These are phyloP conservation scores for Clitopilus passeckerianus DNA, from an alignment of 768 basidiomycete species.

Conservation along the genomic window DNA sequence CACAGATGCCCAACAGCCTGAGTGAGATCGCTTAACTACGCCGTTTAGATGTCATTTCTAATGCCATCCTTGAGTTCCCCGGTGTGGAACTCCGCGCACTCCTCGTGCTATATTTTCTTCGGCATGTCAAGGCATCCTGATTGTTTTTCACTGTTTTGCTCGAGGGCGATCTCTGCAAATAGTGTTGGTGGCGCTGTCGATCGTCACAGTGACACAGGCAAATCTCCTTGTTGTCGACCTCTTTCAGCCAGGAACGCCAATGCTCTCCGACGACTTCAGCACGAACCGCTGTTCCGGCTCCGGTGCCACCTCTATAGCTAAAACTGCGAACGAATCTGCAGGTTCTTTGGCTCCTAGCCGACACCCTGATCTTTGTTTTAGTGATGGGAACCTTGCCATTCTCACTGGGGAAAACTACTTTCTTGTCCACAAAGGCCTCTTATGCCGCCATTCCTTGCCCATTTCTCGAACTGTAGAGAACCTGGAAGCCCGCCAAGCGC, in stretches of 20 bases:
- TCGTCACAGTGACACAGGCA: background rate
- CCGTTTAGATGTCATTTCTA: no score
- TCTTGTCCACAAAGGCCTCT: constrained; percentile 61
- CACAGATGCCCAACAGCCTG: no score
- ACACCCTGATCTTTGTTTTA: constrained; percentile 55
- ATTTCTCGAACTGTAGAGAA: constrained; percentile 35
- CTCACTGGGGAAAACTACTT: constrained; percentile 57
- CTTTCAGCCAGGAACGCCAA: constrained; percentile 1
- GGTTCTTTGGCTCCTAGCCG: constrained; percentile 21
- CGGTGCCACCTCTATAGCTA: background rate
- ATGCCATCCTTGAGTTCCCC: no score
- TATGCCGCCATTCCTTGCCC: constrained; percentile 58
- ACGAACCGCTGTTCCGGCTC: constrained; percentile 34
- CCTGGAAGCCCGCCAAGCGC: constrained; percentile 17
- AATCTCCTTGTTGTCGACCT: background rate
- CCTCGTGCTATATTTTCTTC: background rate
- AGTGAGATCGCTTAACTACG: no score
- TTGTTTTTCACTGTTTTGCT: background rate
- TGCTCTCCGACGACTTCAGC: constrained; percentile 35
- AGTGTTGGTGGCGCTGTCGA: background rate
- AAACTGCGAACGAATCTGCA: constrained; percentile 5
- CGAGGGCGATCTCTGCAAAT: constrained; percentile 1
- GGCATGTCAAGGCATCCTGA: background rate
- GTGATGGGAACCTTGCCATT: constrained; percentile 67
- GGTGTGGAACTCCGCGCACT: background rate